Evolutionary conservation across 2,329 filamentous ascomycete genomes (phyloP), one percentile per base, ranked within the genome.

Genomic region (Claviceps digitariae): DNA sequence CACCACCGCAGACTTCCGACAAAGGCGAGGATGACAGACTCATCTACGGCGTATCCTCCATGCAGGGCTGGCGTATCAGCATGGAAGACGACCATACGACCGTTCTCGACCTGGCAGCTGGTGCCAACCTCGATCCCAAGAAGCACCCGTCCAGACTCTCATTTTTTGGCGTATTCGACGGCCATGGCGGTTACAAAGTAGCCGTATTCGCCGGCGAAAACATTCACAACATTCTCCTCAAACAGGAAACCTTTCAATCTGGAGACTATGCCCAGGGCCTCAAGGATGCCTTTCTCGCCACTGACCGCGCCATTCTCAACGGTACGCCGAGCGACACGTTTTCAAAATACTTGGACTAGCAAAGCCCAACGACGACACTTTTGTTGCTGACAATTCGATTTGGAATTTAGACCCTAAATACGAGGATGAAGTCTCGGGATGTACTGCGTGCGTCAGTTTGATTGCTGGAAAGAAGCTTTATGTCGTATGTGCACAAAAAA

Each of bases 31-130:
- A 97, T 87, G 90, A 95, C 60, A 84, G 88, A 67, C 83, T 95
- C 67, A 73, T 93, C 67, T 98, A 87, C 71, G 93, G 93, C 67
- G 83, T 97, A 60, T 98, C 93, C 60, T 90, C 90, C 72, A 98
- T 98, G 93, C 93, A 98, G 74, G 93, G 93, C 76, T 98, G 93
- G 93, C 87, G 93, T 74, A 97, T 98, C 74, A 95, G 88, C 76
- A 98, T 98, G 93, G 93, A 98, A 71, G 93, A 98, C 69, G 84
- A 93, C 58, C 93, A 98, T 74, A 88, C 87, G 57, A 81, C 87
- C 53, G 75, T 97, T 51, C 86, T 98, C 67, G 88, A 97, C 70
- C 82, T 97, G 48, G 52, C 47, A 61, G 81, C 93, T 64, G 75
- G 82, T 56, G 64, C 68, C 54, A 64, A 71, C 55, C 67, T 68